Evolutionary conservation across 495 filamentous ascomycete genomes (phyloP), one percentile per base, ranked within the genome.

Genomic region (Penicillium pulvis): DNA sequence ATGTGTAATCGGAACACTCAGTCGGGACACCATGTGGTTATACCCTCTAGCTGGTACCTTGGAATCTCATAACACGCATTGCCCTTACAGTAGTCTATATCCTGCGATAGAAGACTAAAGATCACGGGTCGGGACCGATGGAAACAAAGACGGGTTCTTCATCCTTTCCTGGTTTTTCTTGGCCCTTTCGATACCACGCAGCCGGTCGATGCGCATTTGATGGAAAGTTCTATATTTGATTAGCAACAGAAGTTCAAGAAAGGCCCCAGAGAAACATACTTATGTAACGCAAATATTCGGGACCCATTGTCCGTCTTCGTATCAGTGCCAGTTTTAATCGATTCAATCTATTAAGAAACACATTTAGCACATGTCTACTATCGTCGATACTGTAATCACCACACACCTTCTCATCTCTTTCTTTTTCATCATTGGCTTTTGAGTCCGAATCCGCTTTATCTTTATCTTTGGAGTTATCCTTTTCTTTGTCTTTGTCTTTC

Each of bases 231-330:
- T 95, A 68, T 46, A 20, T 2, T 14, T 16, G 17, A 33, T 70
- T 39, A 63, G 59, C 4, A 50, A 42, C 26, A 17, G 41, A 20
- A 8, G 9, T 31, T 17, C 11, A 35, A 35, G 1, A 47, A 4
- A 33, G 0, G 0, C 0, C 14, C 16, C 4, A n/a, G 17, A 39
- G 31, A 49, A 58, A 62, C 81, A 41, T 77, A 95, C 91, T 88
- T 93, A 62, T 95, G 90, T 62, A 98, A 76, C 58, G 88, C 82
- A 74, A 95, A 98, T 33, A 97, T 79, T 54, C 94, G 81, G 47
- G 92, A 91, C 62, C 71, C 73, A 57, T 78, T 70, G 61, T 81
- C 77, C 19, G 68, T 35, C 23, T 72, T 67, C 5, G 66, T 43
- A 50, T 74, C 63, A n/a, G 58, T 35, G 48, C 60, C 64, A 39